Conservation (phyloP, 2,329 filamentous ascomycete species). For the Geosmithia flava region DNA sequence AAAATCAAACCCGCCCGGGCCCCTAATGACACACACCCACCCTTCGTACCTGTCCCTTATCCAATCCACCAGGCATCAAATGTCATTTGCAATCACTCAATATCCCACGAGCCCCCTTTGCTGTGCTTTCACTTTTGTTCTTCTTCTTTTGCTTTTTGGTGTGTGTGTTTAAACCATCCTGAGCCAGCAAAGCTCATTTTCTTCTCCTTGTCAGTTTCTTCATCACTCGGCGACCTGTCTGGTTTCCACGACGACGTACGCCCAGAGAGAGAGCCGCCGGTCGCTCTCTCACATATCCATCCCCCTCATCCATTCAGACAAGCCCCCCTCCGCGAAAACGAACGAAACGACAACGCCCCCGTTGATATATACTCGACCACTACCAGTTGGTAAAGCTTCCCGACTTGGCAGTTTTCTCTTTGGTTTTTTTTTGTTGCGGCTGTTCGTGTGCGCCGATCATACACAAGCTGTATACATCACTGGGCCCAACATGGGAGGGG, state of each 20-base stretch:
- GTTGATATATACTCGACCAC: no score
- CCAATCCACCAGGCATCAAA: constrained; percentile 1
- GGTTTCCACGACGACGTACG: not conserved
- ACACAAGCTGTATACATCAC: no score
- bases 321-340: no score
- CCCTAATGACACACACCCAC: constrained; percentile 1
- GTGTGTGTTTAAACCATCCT: no score
- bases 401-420: no score
- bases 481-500: not conserved
- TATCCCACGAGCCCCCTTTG: not conserved
- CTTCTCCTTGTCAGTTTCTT: no score
- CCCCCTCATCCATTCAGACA: not conserved
- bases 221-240: not conserved
- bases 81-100: constrained; percentile 15
- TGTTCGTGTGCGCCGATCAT: no score
- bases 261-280: not conserved
- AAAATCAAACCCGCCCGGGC: not conserved
- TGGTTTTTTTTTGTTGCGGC: no score
- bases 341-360: no score
- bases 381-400: no score
- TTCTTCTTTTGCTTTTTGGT: not conserved
- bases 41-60: not conserved
- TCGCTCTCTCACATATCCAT: not conserved
- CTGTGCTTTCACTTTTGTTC: not conserved
- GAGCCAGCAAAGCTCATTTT: no score